phyloP scores from a whole-genome alignment of 805 yeast species.

The Starmerella potacharoeniae region DNA sequence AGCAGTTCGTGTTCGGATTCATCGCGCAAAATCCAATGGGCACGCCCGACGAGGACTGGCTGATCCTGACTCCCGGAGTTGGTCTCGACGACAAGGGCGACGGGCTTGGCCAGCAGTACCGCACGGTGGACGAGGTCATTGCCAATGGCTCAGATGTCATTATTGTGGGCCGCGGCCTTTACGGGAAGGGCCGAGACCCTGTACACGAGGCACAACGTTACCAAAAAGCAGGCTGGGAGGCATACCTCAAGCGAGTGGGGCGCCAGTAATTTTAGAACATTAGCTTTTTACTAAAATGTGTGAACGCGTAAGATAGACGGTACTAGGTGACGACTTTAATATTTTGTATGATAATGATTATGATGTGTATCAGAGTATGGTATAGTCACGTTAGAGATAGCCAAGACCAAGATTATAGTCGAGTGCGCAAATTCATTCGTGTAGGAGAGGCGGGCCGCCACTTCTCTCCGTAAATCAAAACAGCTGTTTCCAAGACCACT shows the following conservation, averaged over 20 bases:
- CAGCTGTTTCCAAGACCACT: too few species aligned
- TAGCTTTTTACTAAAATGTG: background rate
- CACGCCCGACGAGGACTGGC: constrained; percentile 73
- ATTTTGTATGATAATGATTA: too few species aligned
- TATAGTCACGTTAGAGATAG: too few species aligned
- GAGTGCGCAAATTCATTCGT: too few species aligned
- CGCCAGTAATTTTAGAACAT: background rate
- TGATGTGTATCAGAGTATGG: too few species aligned
- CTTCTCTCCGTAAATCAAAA: too few species aligned
- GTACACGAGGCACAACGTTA: constrained; percentile 77
- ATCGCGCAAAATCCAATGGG: constrained; percentile 85
- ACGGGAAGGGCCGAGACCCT: constrained; percentile 91
- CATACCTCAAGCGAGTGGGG: constrained; percentile 44
- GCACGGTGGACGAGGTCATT: constrained; percentile 80
- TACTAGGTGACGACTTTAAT: too few species aligned
- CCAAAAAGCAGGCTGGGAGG: constrained; percentile 89
- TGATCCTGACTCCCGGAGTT: constrained; percentile 96
- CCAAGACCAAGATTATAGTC: too few species aligned
- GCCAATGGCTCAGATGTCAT: constrained; percentile 83
- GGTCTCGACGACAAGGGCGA: constrained; percentile 97
- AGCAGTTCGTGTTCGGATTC: constrained; percentile 87
- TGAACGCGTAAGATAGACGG: too few species aligned
- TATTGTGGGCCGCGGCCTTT: constrained; percentile 96
- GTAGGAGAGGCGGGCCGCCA: too few species aligned
- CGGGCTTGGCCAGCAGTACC: constrained; percentile 88